Percentiles rank a stretch among this genome's conserved stretches.
Evolutionary conservation across 768 basidiomycete species (phyloP).

Genomic region (Mycena alexandri): DNA sequence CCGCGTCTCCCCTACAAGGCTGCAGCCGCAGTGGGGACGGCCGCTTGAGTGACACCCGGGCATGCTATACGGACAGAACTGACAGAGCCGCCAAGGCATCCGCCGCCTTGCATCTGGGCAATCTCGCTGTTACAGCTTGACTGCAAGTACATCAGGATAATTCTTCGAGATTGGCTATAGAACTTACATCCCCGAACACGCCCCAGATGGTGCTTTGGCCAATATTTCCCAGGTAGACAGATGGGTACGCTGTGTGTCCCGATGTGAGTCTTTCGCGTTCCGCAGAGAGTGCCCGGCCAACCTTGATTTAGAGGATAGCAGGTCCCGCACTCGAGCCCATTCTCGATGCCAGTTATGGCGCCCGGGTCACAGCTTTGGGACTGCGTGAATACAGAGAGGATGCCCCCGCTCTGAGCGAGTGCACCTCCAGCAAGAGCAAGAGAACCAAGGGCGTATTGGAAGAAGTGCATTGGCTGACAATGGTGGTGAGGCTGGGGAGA

Average conservation of each 20-base stretch:
- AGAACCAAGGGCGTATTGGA: slow-evolving; percentile 20
- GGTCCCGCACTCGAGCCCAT: slow-evolving; percentile 17
- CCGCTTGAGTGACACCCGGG: slow-evolving; percentile 11
- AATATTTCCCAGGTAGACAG: slow-evolving; percentile 23
- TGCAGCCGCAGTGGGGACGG: slow-evolving; percentile 15
- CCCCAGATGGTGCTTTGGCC: slow-evolving; percentile 16
- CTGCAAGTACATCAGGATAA: slow-evolving; percentile 18
- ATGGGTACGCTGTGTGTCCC: slow-evolving; percentile 18
- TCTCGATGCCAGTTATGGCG: slow-evolving; percentile 20
- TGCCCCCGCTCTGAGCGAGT: slow-evolving; percentile 18
- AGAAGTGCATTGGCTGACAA: slow-evolving; percentile 20
- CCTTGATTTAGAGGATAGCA: slow-evolving; percentile 24
- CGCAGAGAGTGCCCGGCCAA: slow-evolving; percentile 18
- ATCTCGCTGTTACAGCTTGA: slow-evolving; percentile 19
- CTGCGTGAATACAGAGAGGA: slow-evolving; percentile 20
- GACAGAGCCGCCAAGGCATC: slow-evolving; percentile 21
- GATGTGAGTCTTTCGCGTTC: slow-evolving; percentile 16
- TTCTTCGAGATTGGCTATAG: slow-evolving; percentile 20
- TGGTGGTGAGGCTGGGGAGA: slow-evolving; percentile 19
- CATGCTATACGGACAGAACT: slow-evolving; percentile 22
- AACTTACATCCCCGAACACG: slow-evolving; percentile 24
- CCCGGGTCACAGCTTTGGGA: slow-evolving; percentile 19
- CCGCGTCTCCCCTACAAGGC: slow-evolving; percentile 11
- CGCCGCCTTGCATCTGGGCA: slow-evolving; percentile 23
- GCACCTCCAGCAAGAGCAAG: slow-evolving; percentile 19